Evolutionary conservation across 768 basidiomycete genomes (phyloP), one percentile per base, ranked within the genome.

Genomic region (Pleurotus djamor): DNA sequence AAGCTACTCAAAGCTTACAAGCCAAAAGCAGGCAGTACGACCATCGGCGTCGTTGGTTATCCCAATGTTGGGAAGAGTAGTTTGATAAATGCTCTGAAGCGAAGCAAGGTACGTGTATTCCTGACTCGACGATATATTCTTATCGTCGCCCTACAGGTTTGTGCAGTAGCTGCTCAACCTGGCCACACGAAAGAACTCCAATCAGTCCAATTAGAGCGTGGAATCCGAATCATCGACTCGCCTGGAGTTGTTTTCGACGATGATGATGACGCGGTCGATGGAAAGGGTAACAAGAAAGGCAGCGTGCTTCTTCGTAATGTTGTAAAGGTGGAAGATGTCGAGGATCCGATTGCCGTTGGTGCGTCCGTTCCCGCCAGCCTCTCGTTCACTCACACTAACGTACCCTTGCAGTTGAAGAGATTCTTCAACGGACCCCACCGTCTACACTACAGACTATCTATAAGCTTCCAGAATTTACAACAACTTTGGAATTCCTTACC

Each of bases 31-130:
- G 84, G 87, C n/a, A 89, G 85, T 62, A 78, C 93, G 52, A 94
- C 92, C 0, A 83, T 96, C 52, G 94, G 94, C 13, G 92, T 98
- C 14, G 92, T 98, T 4, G 96, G 96, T 1, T 96, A 94, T 73
- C 96, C 96, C 1, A 98, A 98, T 71, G 96, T 98, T 48, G 96
- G 96, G 12, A 98, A 98, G 76, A 96, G 93, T 59, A 91, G 88
- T 67, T 69, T 98, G 59, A 95, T 99, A 71, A 98, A 98, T 71
- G 90, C 92, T 47, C 75, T 99, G 54, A 95, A 94, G 72, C 76
- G 94, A 38, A 84, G 86, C 61, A 94, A 92, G 74, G 89, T 88
- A 21, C 1, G 74, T 64, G 3, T 28, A 28, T 28, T 3, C 21
- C 3, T 28, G 21, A 28, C 21, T 28, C 2, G 21, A 28, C 21